Base-by-base conservation (phyloP, 768 basidiomycete genomes). In the Dacryopinax primogenitus region DNA sequence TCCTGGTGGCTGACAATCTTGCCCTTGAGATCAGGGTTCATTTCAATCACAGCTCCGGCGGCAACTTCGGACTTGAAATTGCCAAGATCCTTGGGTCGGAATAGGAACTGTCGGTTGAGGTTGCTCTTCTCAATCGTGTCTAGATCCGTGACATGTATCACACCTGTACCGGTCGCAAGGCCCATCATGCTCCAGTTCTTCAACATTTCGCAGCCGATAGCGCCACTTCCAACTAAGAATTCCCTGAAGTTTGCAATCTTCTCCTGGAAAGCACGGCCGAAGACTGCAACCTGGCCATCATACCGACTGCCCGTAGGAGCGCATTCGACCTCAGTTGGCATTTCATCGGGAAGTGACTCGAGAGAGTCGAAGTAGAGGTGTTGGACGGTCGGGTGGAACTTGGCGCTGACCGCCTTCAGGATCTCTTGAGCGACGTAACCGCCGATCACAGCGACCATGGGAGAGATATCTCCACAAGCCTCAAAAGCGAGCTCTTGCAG, bases 101-200 rank as follows among this genome's bases (percentile, higher is more conserved):
- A 99, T 69, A 99, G 78, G 83, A 99, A 99, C 74, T 99, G 96
- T 66, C 96, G 80, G 76, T 99, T 99, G 64, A 99, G 77, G 75
- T 99, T 99, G 71, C 90, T 93, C 83, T 99, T 99, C 79, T 99
- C 96, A 73, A 99, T 99, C 33, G 94, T 97, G 75, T 99, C 96
- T 71, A 99, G 76, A 75, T 99, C 96, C 3, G 96, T 98, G 65
- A 98, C 91, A 70, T 94, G 86, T 65, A 99, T 90, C 63, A 81
- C 77, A 11, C 90, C 96, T 41, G 85, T 80, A 16, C 90, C 90
- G 33, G 86, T 83, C 6, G 84, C 94, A 51, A 99, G 78, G 67
- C 96, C 96, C 82, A 98, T 95, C 92, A 98, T 90, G 69, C 90
- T 89, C 96, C 96, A 99, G 76, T 98, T 99, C 81, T 99, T 99